Base-by-base conservation (phyloP, 345 rosid genomes). In the Eucalyptus coolabah region DNA sequence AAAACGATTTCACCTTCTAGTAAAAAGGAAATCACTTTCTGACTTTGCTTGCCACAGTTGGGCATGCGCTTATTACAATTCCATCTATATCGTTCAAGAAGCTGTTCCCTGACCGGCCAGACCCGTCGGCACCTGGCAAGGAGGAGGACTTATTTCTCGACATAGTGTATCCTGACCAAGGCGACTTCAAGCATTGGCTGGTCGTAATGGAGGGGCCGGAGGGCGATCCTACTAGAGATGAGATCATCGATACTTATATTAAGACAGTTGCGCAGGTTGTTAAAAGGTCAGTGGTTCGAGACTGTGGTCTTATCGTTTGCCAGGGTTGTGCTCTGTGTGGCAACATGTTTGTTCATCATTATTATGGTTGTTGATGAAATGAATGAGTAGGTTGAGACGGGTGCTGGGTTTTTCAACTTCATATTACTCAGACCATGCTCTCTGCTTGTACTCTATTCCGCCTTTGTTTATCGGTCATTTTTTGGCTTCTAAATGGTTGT, bases 121-220 rank as follows among this genome's bases (percentile, higher is more conserved):
- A 0, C 23, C 56, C 9, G 56, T 51, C 56, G 9, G 4, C 4
- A 53, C 56, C 1, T 19, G 56, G 2, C 2, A 53, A 53, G 56
- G 56, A 53, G 9, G 0, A 53, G 10, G 17, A 50, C 50, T 3
- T 53, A 53, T 60, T 60, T 60, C 0, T 14, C 32, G 32, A 26
- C 65, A 59, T 24, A 3, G 1, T 10, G 12, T 24, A 7, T 56
- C 63, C 28, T 23, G 63, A 59, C 30, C 86, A 97, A 0, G 94
- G 96, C 88, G 97, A 98, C 92, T 98, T 96, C 88, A 93, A 95
- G 80, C 99, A 98, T 91, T 97, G 99, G 99, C 98, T 98, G 47
- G 95, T 98, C 16, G 98, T 98, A 17, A 72, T 97, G 96, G 98
- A 98, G 32, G 89, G 90, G 77, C 99, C 99, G 21, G 93, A 93